Evolutionary conservation across 306 rosid species (phyloP), one percentile per base, ranked within the genome.

Genomic region (Herpetospermum pedunculosum): DNA sequence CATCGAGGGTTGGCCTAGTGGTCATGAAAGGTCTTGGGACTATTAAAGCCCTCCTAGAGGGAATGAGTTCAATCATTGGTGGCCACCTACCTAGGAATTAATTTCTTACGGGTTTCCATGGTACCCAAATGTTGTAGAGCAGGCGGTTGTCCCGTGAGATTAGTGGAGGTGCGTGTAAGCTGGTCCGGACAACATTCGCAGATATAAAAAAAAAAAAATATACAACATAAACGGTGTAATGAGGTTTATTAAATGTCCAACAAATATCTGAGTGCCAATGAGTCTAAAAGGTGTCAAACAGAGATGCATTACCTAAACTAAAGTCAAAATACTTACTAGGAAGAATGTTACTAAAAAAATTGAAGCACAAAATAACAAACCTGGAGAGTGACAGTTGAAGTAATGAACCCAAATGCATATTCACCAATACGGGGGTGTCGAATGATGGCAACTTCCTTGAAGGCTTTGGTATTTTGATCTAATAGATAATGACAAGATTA

Each of bases 391-490:
- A 92, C 92, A 10, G 90, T 86, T 73, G 97, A 92, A 46, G 97
- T 92, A 67, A 92, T 92, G 85, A 92, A 92, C 67, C 93, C 97
- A 70, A 92, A 89, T 40, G 97, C 97, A 80, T 92, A 92, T 92
- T 92, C 97, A 25, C 97, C 97, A 82, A 92, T 40, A 75, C 97
- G 96, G 40, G 97, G 97, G 85, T 92, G 97, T 82, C 93, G 87
- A 74, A 92, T 87, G 82, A 92, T 89, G 57, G 97, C 97, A 73
- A 92, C 97, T 82, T 92, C 97, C 88, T 92, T 92, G 82, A 92
- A 92, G 72, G 97, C 97, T 72, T 87, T 91, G 32, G 93, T 87
- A 63, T 89, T 92, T 86, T 92, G 97, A 84, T 92, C 97, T 92
- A 84, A 77, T 47, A 6, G 43, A 59, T 74, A 38, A 37, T 32